Conservation (phyloP, 2,329 filamentous ascomycete species). For the Zasmidium citrigriseum region DNA sequence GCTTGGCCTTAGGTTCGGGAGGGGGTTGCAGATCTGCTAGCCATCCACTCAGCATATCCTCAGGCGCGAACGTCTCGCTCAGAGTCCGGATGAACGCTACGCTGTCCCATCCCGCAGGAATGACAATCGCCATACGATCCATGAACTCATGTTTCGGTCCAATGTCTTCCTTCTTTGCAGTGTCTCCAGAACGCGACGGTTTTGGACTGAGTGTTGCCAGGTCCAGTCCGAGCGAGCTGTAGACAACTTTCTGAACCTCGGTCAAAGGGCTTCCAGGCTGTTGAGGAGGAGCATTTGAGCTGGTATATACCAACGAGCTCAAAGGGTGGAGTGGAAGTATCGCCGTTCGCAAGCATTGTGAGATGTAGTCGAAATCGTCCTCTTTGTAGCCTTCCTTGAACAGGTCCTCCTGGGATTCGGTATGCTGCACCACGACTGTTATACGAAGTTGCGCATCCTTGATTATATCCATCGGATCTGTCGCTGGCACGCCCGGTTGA, state of each 20-base stretch:
- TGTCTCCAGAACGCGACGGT: slow-evolving; percentile 55
- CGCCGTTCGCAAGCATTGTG: slow-evolving; percentile 88
- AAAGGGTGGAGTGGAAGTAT: slow-evolving; percentile 64
- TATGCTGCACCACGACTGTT: slow-evolving; percentile 95
- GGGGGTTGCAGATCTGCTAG: slow-evolving; percentile 41
- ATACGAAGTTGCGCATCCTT: slow-evolving; percentile 88
- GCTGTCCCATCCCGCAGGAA: slow-evolving; percentile 97
- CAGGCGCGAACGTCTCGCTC: slow-evolving; percentile 88
- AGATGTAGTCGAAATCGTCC: slow-evolving; percentile 91
- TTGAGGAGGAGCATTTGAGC: slow-evolving; percentile 36
- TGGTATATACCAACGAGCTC: slow-evolving; percentile 59
- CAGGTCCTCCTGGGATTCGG: slow-evolving; percentile 85
- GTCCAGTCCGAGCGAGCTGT: slow-evolving; percentile 69
- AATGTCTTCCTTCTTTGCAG: slow-evolving; percentile 45
- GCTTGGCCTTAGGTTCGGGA: slow-evolving; percentile 59
- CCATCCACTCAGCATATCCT: slow-evolving; percentile 83
- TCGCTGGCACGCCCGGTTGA: slow-evolving; percentile 59
- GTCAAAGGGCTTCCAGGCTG: slow-evolving; percentile 31
- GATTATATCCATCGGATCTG: slow-evolving; percentile 76
- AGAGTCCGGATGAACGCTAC: slow-evolving; percentile 96
- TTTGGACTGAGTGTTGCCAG: slow-evolving; percentile 28
- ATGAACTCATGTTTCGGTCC: slow-evolving; percentile 65
- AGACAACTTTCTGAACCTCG: slow-evolving; percentile 71
- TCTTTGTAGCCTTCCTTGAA: slow-evolving; percentile 95
- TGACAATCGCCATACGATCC: slow-evolving; percentile 81